phyloP scores from a whole-genome alignment of 768 basidiomycete genomes.

The Russula compacta region DNA sequence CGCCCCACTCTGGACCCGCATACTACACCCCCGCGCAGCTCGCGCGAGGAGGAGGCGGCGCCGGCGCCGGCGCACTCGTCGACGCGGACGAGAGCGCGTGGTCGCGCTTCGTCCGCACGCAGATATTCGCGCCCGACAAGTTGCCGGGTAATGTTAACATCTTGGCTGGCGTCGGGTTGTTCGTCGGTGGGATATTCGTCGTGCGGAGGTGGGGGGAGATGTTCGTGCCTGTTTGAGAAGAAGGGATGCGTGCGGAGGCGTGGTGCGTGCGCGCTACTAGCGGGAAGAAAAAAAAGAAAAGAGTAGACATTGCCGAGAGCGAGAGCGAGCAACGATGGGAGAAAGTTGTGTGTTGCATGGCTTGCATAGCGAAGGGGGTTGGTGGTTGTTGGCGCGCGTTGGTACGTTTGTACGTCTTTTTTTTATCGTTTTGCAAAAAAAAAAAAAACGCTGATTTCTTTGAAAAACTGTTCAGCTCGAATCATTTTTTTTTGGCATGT shows the following conservation, averaged over 20 bases:
- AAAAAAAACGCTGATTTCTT: too few relatives aligned
- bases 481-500: too few relatives aligned
- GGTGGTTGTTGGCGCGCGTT: too few relatives aligned
- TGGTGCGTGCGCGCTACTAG: not conserved
- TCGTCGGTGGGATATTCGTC: constrained; percentile 59
- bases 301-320: too few relatives aligned
- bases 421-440: too few relatives aligned
- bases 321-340: too few relatives aligned
- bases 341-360: too few relatives aligned
- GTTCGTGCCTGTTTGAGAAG: constrained; percentile 53
- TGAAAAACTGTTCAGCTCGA: too few relatives aligned
- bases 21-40: constrained; percentile 43
- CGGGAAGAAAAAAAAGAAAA: too few relatives aligned
- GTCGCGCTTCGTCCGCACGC: constrained; percentile 44
- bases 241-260: not conserved
- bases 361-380: too few relatives aligned
- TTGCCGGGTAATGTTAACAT: constrained; percentile 65
- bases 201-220: constrained; percentile 73
- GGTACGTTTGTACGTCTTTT: too few relatives aligned
- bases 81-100: constrained; percentile 60
- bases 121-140: constrained; percentile 68
- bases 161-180: constrained; percentile 53
- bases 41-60: constrained; percentile 19
- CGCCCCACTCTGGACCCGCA: constrained; percentile 43
- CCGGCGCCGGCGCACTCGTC: constrained; percentile 28